These are phyloP conservation scores for Passalora sequoiae DNA, from an alignment of 2,329 filamentous ascomycete genomes.

Conservation along the genomic window DNA sequence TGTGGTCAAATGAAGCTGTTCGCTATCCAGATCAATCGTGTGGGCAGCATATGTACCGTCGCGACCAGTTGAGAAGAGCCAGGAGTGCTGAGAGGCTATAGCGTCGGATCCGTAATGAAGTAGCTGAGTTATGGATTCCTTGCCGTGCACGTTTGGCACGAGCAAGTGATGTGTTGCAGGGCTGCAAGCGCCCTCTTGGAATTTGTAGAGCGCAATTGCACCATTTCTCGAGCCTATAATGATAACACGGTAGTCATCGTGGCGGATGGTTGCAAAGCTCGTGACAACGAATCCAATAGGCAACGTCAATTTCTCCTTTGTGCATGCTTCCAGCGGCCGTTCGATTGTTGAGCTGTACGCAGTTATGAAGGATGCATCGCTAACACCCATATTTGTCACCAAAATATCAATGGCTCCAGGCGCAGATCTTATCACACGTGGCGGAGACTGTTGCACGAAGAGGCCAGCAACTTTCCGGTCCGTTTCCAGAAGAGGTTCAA, in stretches of 20 bases:
- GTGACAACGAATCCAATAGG: slow-evolving; percentile 49
- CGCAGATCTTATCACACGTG: neutral
- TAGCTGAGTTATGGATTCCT: slow-evolving; percentile 66
- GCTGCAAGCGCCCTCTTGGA: neutral
- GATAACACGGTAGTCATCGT: slow-evolving; percentile 3
- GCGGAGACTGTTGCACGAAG: slow-evolving; percentile 27
- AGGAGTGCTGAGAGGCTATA: slow-evolving; percentile 16
- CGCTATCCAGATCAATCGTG: slow-evolving; percentile 27
- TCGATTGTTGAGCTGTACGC: neutral
- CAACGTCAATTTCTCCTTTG: neutral
- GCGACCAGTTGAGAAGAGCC: slow-evolving; percentile 67
- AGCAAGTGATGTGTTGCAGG: slow-evolving; percentile 11
- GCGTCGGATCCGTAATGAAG: neutral
- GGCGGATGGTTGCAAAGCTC: slow-evolving; percentile 36
- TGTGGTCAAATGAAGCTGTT: slow-evolving; percentile 42
- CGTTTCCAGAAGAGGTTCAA: slow-evolving; percentile 28
- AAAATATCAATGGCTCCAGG: slow-evolving; percentile 31
- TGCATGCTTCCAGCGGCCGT: neutral
- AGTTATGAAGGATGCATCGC: slow-evolving; percentile 23
- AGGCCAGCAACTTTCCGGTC: slow-evolving; percentile 40
- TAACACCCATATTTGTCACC: slow-evolving; percentile 36
- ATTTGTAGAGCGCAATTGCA: slow-evolving; percentile 41
- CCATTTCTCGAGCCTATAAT: slow-evolving; percentile 55
- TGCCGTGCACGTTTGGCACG: slow-evolving; percentile 39
- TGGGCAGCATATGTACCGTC: slow-evolving; percentile 72